Percentiles rank a stretch among this genome's conserved stretches.
phyloP scores from a whole-genome alignment of 306 rosid genomes.

The Prunus mume region DNA sequence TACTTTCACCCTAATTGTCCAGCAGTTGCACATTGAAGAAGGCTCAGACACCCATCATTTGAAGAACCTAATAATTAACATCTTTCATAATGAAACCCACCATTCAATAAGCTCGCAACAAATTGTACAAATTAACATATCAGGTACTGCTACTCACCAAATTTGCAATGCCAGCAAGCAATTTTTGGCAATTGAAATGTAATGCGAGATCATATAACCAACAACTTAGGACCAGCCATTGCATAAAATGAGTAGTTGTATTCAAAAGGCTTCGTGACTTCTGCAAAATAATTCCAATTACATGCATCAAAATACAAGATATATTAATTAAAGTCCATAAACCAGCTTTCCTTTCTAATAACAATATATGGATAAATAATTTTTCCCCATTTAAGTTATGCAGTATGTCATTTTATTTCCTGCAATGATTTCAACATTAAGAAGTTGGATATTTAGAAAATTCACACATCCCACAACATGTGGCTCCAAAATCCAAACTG shows the following conservation, averaged over 20 bases:
- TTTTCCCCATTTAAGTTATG: not conserved
- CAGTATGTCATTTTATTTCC: not conserved
- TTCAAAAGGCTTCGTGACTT: not conserved
- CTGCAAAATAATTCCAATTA: conserved; percentile 3
- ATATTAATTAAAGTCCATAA: not conserved
- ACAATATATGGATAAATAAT: not conserved
- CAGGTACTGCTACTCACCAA: conserved; percentile 8
- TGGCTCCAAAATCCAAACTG: not conserved
- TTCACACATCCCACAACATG: not conserved
- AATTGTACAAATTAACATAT: conserved; percentile 3
- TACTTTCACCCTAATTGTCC: conserved; percentile 13
- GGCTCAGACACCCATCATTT: conserved; percentile 7
- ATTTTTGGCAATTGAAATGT: conserved; percentile 1
- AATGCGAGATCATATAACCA: not conserved
- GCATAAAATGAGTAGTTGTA: not conserved
- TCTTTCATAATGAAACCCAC: not conserved
- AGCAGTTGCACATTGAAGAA: conserved; percentile 8
- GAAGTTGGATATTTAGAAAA: not conserved
- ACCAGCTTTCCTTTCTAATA: not conserved
- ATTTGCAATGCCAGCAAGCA: conserved; percentile 6
- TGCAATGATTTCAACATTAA: not conserved
- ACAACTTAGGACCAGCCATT: not conserved
- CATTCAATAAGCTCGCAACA: conserved; percentile 8
- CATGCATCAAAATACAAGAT: not conserved
- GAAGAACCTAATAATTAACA: conserved; percentile 8